Base-by-base conservation (phyloP, 1,284 basidiomycete genomes). In the Microbotryum lychnidis-dioicae region DNA sequence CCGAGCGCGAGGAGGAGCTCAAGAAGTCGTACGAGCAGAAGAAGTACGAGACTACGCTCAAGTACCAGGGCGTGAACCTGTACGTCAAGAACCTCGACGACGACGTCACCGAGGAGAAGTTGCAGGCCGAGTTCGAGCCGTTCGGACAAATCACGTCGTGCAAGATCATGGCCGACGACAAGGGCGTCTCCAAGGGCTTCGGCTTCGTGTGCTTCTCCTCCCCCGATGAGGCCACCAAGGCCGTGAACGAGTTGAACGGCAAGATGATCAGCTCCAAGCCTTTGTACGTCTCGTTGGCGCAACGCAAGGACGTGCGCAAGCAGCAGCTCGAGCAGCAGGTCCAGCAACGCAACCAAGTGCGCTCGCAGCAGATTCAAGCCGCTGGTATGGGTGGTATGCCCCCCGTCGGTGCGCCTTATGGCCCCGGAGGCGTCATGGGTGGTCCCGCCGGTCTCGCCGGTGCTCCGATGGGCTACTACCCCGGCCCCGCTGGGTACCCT, bases 221-320 rank as follows among this genome's bases (percentile, higher is more conserved):
- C 63, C 93, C 96, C 58, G 96, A 99, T 72, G 96, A 99, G 80
- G 94, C 96, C 54, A 97, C 92, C 76, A 98, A 97, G 81, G 96
- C 96, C 65, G 93, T 98, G 68, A 90, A 91, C 60, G 96, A 99
- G 81, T 97, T 99, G 93, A 98, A 98, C 84, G 97, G 97, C 83
- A 97, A 97, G 82, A 98, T 98, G 89, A 91, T 98, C 74, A 93
- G 94, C 70, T 85, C 88, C 73, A 98, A 98, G 80, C 96, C 96
- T 58, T 85, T 99, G 72, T 99, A 98, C 77, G 96, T 99, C 75
- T 94, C 94, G 57, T 86, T 97, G 65, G 96, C 96, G 71, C 96
- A 99, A 78, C 91, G 94, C 73, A 93, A 94, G 72, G 96, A 99
- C 75, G 91, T 94, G 71, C 89, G 96, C 75, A 86, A 94, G 74